These are phyloP conservation scores for Vaccinium vitisidaea DNA, from an alignment of 148 eudicot species.

Conservation along the genomic window DNA sequence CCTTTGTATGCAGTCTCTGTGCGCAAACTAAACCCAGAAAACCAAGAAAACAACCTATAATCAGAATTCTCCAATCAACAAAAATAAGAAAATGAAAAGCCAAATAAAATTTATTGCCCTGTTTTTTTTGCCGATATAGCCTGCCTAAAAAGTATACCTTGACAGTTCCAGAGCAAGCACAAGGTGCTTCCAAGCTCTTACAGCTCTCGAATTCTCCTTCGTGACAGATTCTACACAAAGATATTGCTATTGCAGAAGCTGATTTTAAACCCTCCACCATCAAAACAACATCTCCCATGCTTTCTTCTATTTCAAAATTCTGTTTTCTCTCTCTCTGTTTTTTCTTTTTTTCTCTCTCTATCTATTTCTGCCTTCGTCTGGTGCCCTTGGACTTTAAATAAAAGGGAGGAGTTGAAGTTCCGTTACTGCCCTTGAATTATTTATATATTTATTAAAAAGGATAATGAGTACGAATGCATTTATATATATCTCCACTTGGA, in stretches of 20 bases:
- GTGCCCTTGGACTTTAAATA: neutral
- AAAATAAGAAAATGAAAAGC: neutral
- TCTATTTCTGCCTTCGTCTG: neutral
- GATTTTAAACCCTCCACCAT: constrained; percentile 34
- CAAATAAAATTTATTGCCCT: neutral
- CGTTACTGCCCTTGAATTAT: neutral
- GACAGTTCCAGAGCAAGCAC: constrained; percentile 89
- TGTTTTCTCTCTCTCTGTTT: neutral
- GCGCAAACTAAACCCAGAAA: constrained; percentile 66
- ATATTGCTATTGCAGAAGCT: constrained; percentile 10
- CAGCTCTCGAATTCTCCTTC: constrained; percentile 74
- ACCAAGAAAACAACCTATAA: constrained; percentile 12
- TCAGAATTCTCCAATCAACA: neutral
- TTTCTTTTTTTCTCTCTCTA: neutral
- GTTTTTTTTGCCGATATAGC: neutral
- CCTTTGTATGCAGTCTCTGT: constrained; percentile 95
- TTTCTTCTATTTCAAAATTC: constrained; percentile 11
- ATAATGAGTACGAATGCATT: neutral
- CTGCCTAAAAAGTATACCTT: constrained; percentile 41
- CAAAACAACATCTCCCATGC: constrained; percentile 47
- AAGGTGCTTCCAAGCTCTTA: constrained; percentile 70
- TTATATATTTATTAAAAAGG: neutral
- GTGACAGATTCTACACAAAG: constrained; percentile 81
- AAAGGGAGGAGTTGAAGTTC: neutral
- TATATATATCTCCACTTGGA: neutral